Base-by-base conservation (phyloP, 257 asterid species). In the Verbascum thapsus region DNA sequence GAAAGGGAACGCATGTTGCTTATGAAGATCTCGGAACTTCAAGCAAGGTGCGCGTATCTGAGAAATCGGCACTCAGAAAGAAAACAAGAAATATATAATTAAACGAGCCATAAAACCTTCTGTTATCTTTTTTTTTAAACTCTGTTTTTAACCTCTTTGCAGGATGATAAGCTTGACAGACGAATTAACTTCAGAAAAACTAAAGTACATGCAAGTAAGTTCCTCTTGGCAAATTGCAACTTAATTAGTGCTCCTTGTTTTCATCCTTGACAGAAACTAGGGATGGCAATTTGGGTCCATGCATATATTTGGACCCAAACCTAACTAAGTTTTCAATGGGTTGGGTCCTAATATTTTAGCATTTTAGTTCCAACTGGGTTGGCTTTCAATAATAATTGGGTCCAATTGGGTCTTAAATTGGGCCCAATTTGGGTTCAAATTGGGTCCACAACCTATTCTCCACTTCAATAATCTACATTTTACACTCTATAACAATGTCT, bases 1-100 rank as follows among this genome's bases (percentile, higher is more conserved):
- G 98, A 86, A 67, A 81, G 96, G 85, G 98, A 91, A 74, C 85
- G 78, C 4, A 61, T 85, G 81, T 84, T 91, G 63, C 87, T 85
- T 58, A 61, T 76, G 76, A 86, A 85, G 86, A 83, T 91, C 61
- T 73, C 88, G 8, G 96, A 88, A 76, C 98, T 91, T 73, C 92
- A 91, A 82, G 78, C 95, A 55, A 85, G 98, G 98, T 91, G 58
- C n/a, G n/a, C 12, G 44, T 58, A 22, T 26, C 56, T 18, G 16
- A n/a, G 22, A 35, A 34, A 50, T 44, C 48, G 38, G 19, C n/a
- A n/a, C n/a, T n/a, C n/a, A 6, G 10, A 47, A 23, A 41, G 35
- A 34, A 22, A 11, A 38, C 18, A 44, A 61, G 44, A 42, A 66
- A 20, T 37, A 56, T 47, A 4, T 1, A 8, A 41, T 18, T 35